phyloP scores from a whole-genome alignment of 495 filamentous ascomycete genomes.

The Lasiosphaeria hispida region DNA sequence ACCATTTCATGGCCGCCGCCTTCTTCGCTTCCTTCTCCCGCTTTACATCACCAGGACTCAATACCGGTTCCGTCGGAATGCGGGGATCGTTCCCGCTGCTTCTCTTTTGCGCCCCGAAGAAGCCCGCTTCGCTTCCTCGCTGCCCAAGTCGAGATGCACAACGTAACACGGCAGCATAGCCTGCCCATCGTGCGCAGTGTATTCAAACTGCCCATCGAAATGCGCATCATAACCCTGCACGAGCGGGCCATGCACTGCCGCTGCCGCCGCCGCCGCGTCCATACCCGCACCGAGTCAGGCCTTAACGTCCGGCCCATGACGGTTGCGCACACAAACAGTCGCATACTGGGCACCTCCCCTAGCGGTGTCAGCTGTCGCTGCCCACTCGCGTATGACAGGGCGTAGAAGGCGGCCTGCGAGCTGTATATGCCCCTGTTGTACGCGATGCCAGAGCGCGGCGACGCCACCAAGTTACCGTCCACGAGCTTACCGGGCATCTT shows the following conservation, averaged over 20 bases:
- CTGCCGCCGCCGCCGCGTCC: too few species aligned
- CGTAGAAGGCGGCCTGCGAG: neutral
- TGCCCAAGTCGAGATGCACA: slow-evolving; percentile 1
- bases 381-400: neutral
- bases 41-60: neutral
- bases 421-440: slow-evolving; percentile 1
- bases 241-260: slow-evolving; percentile 2
- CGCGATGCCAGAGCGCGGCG: slow-evolving; percentile 1
- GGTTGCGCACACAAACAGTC: slow-evolving; percentile 8
- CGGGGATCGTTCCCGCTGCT: neutral
- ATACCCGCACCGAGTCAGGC: neutral
- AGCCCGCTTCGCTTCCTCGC: neutral
- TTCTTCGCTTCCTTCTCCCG: slow-evolving; percentile 8
- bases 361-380: neutral
- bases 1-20: slow-evolving; percentile 6
- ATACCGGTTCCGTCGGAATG: neutral
- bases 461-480: neutral
- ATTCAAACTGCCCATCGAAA: slow-evolving; percentile 2
- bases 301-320: slow-evolving; percentile 2
- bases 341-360: slow-evolving; percentile 1
- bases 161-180: slow-evolving; percentile 6
- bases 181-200: neutral
- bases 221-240: neutral
- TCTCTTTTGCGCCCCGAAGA: neutral
- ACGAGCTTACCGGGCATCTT: neutral